Percentiles rank a stretch among this genome's conserved stretches.
phyloP scores from a whole-genome alignment of 495 filamentous ascomycete species.

The Lasiosphaeria ovina region DNA sequence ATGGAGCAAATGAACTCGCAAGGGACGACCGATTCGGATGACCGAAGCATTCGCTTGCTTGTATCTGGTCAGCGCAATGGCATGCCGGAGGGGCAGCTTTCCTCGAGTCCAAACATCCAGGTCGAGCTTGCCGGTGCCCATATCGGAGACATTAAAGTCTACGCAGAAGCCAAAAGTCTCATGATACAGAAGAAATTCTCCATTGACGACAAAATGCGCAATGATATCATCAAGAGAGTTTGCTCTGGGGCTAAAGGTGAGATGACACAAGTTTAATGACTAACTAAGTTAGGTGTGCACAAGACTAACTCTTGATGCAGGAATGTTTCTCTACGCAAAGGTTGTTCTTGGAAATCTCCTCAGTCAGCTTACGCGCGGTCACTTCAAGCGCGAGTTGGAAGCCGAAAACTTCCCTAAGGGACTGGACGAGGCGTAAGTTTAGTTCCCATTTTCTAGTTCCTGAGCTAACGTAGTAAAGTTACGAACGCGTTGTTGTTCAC shows the following conservation, averaged over 20 bases:
- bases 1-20: neutral
- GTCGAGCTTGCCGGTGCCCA: neutral
- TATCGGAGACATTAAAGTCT: neutral
- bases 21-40: neutral
- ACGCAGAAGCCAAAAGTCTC: neutral
- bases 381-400: slow-evolving; percentile 4
- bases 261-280: neutral
- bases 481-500: slow-evolving; percentile 8
- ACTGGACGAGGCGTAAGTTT: slow-evolving; percentile 3
- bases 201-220: neutral
- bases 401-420: slow-evolving; percentile 1
- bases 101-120: neutral
- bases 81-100: neutral
- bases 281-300: neutral
- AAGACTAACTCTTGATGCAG: neutral
- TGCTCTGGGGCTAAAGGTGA: neutral
- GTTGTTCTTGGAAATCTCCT: slow-evolving; percentile 4
- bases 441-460: neutral
- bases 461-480: neutral
- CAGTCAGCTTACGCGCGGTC: neutral
- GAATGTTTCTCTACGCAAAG: slow-evolving; percentile 12
- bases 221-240: neutral
- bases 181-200: neutral
- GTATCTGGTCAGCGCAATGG: neutral
- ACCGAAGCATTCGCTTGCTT: neutral